phyloP scores from a whole-genome alignment of 2,329 filamentous ascomycete genomes.

The Exophiala sp. region DNA sequence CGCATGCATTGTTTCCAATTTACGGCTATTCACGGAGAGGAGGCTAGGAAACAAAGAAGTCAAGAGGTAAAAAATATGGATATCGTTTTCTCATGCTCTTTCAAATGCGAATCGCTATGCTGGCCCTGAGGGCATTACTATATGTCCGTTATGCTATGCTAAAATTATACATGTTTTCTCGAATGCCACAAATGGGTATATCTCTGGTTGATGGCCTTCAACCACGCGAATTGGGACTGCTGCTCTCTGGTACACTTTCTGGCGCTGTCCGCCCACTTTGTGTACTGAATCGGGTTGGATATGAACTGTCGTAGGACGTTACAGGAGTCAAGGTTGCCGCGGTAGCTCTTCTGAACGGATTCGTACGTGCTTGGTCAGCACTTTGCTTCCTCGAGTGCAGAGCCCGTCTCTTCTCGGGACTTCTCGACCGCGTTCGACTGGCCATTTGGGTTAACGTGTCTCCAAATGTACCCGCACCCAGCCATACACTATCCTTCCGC shows the following conservation, averaged over 20 bases:
- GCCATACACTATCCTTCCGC: constrained; percentile 27
- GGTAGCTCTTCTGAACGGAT: not conserved
- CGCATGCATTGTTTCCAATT: too few relatives aligned
- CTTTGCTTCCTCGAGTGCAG: constrained; percentile 8
- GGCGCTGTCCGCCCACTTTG: not conserved
- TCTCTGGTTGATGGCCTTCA: too few relatives aligned
- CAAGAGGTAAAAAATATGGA: too few relatives aligned
- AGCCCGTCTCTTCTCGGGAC: constrained; percentile 10
- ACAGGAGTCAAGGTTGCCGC: constrained; percentile 2
- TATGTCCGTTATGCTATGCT: too few relatives aligned
- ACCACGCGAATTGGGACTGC: too few relatives aligned
- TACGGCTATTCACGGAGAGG: not conserved
- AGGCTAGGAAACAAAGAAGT: not conserved
- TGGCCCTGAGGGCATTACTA: too few relatives aligned
- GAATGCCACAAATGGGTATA: too few relatives aligned
- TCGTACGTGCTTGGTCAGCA: not conserved
- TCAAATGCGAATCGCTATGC: too few relatives aligned
- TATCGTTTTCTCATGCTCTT: too few relatives aligned
- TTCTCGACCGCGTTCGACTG: constrained; percentile 15
- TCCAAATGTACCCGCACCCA: constrained; percentile 18
- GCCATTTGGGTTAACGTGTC: constrained; percentile 8
- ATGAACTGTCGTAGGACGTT: not conserved
- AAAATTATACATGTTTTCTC: too few relatives aligned
- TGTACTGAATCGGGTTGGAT: not conserved
- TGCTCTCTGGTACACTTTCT: not conserved